Evolutionary conservation across 495 filamentous ascomycete genomes (phyloP).

Genomic region (Daldinia loculata): DNA sequence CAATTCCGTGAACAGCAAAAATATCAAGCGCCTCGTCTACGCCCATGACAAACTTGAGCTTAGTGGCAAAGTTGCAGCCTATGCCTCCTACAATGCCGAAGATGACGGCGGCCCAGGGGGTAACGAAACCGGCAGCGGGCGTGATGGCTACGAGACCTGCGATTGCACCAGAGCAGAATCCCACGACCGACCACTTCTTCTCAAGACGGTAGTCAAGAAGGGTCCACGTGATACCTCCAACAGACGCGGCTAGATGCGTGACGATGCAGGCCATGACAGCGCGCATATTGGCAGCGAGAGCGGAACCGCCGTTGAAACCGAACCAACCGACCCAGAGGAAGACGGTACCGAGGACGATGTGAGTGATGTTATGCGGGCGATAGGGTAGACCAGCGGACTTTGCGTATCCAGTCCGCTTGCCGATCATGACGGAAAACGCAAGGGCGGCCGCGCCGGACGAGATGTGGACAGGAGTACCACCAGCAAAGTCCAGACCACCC

Average conservation of each 20-base stretch:
- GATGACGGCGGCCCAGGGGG: conserved; percentile 87
- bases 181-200: conserved; percentile 98
- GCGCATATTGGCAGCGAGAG: conserved; percentile 96
- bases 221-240: conserved; percentile 87
- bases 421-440: conserved; percentile 84
- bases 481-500: conserved; percentile 85
- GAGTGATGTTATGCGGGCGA: conserved; percentile 96
- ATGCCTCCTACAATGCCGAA: conserved; percentile 86
- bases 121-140: conserved; percentile 86
- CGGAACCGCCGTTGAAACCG: conserved; percentile 96
- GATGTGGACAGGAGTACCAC: conserved; percentile 89
- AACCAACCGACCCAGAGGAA: conserved; percentile 99
- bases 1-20: conserved; percentile 81
- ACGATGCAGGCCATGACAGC: conserved; percentile 98
- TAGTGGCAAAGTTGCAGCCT: conserved; percentile 93
- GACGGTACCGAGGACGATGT: conserved; percentile 94
- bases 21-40: conserved; percentile 84
- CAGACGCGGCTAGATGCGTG: conserved; percentile 89
- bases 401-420: conserved; percentile 80
- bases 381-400: conserved; percentile 79
- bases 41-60: conserved; percentile 80
- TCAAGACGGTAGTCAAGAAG: conserved; percentile 94
- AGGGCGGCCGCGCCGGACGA: conserved; percentile 80
- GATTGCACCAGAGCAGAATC: conserved; percentile 96
- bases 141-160: conserved; percentile 90